A percentile compares a stretch with the other conserved stretches of the same genome.
Evolutionary conservation across 257 asterid genomes (phyloP).

Genomic region (Pogostemon cablin): DNA sequence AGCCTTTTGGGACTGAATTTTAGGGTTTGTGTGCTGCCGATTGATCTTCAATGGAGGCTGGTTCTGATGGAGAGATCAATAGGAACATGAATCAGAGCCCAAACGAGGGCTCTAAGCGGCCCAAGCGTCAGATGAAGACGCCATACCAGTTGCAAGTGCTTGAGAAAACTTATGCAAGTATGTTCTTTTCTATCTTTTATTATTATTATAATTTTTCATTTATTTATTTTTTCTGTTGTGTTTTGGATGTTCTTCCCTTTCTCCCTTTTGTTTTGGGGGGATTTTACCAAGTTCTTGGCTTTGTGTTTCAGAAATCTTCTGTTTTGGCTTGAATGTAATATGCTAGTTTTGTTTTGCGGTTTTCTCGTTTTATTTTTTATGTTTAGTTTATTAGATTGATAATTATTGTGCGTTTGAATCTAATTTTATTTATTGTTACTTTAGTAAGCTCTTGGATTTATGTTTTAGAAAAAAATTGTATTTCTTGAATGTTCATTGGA

Average conservation of each 20-base stretch:
- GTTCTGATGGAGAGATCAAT: slow-evolving; percentile 76
- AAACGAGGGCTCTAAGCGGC: slow-evolving; percentile 69
- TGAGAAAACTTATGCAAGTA: slow-evolving; percentile 85
- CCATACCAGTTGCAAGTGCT: slow-evolving; percentile 92
- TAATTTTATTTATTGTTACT: no score
- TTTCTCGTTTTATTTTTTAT: no score
- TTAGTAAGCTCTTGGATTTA: background rate
- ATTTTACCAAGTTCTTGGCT: background rate
- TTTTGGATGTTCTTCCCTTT: slow-evolving; percentile 24
- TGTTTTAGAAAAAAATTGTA: background rate
- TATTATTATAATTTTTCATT: no score
- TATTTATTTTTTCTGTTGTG: slow-evolving; percentile 2
- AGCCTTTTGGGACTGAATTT: slow-evolving; percentile 42
- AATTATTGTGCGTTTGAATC: no score
- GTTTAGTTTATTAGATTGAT: no score
- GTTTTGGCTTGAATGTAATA: slow-evolving; percentile 17
- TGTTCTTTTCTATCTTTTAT: slow-evolving; percentile 11
- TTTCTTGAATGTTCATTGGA: background rate
- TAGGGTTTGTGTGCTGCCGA: slow-evolving; percentile 52
- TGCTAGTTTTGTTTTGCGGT: background rate
- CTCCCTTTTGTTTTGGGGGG: background rate
- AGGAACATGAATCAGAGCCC: slow-evolving; percentile 54
- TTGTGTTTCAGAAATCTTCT: slow-evolving; percentile 13
- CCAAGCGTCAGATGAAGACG: slow-evolving; percentile 99
- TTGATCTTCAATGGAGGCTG: slow-evolving; percentile 78